A percentile compares a stretch with the other conserved stretches of the same genome.
phyloP scores from a whole-genome alignment of 2,329 filamentous ascomycete species.

The Colletotrichum musicola region DNA sequence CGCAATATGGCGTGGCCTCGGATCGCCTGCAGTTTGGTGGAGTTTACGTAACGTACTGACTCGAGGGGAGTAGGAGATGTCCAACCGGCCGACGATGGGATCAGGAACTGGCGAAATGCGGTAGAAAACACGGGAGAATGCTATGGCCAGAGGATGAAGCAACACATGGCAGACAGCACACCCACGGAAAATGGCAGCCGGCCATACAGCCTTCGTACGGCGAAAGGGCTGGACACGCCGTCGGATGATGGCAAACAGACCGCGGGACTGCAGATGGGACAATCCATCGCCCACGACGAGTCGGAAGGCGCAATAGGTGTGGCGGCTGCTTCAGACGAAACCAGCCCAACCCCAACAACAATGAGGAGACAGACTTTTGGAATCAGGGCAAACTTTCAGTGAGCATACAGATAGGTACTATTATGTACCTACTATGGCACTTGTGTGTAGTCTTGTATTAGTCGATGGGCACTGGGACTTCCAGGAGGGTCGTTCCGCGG shows the following conservation, averaged over 20 bases:
- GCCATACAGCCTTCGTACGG: background rate
- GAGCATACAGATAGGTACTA: background rate
- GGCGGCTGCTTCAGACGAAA: constrained; percentile 19
- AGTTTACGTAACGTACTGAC: constrained; percentile 5
- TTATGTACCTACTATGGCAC: too few species aligned
- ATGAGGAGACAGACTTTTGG: background rate
- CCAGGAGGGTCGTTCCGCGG: constrained; percentile 30
- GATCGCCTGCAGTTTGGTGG: constrained; percentile 6
- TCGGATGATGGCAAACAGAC: constrained; percentile 27
- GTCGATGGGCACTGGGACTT: background rate
- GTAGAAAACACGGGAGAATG: background rate
- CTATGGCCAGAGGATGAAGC: background rate
- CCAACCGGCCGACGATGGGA: background rate
- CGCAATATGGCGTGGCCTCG: constrained; percentile 22
- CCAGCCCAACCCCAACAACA: background rate
- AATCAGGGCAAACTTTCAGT: constrained; percentile 25
- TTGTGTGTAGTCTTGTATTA: too few species aligned
- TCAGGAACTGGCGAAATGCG: constrained; percentile 15
- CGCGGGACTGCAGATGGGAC: constrained; percentile 17
- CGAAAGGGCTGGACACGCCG: constrained; percentile 7
- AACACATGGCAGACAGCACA: constrained; percentile 23
- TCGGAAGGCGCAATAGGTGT: constrained; percentile 3
- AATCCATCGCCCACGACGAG: constrained; percentile 9
- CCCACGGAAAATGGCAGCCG: background rate
- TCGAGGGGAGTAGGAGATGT: background rate